Base-by-base conservation (phyloP, 768 basidiomycete genomes). In the Royoungia palumana region DNA sequence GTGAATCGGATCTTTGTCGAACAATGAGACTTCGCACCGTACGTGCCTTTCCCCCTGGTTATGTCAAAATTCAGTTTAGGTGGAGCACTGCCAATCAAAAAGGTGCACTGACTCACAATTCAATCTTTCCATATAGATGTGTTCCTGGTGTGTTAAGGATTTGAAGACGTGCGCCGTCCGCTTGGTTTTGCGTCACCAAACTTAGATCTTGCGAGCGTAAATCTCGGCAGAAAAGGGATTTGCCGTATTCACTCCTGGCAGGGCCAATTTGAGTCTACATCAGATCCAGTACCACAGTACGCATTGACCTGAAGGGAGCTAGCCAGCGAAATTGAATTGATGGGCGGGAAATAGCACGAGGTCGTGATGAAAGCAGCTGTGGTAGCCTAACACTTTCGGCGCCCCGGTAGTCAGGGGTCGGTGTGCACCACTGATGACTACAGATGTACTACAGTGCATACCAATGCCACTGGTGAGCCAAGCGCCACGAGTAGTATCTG, bases 151-250 rank as follows among this genome's bases (percentile, higher is more conserved):
- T 7, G 38, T 35, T 11, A 39, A 27, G 24, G 35, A 35, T 35
- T 25, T 25, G 24, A 5, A 6, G 6, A 19, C 17, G 42, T 4
- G 44, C 39, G 36, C 44, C 48, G 21, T 16, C 32, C 14, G 24
- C 27, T 36, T 22, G 50, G 51, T 47, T 50, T 30, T 24, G 13
- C 20, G 20, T 34, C 24, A 24, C 39, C 17, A 22, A 36, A 44
- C 25, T 30, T 11, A 38, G 22, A 27, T 28, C 47, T n/a, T n/a
- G 34, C 24, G 37, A 17, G 25, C 12, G 36, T 27, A 46, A 46
- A 50, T 50, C 48, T 43, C 39, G 38, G 42, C 5, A 39, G 41
- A 38, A 35, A 49, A 30, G 36, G 20, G 44, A 47, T 58, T 47
- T 41, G 22, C 46, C 44, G 36, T 49, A 37, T 11, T 42, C 19